Base-by-base conservation (phyloP, 768 basidiomycete genomes). In the Leccinum fibrillosum region DNA sequence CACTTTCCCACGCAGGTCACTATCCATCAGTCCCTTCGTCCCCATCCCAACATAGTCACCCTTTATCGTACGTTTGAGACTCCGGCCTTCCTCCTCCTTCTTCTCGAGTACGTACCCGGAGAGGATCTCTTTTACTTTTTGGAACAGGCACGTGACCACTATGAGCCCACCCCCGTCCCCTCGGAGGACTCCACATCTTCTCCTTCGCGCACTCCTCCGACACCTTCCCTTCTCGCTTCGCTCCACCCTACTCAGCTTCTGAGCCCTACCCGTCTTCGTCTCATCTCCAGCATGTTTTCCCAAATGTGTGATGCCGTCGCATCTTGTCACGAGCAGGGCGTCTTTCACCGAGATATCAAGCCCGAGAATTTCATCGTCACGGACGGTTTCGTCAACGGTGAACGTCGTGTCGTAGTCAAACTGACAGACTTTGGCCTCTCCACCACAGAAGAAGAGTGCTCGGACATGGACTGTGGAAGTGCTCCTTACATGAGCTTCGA, bases 261-360 rank as follows among this genome's bases (percentile, higher is more conserved):
- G 54, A 92, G 91, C 26, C 84, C 86, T 56, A 89, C 88, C 42
- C 89, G 96, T 57, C 84, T 99, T 28, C 89, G 91, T 15, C 85
- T 99, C 64, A 94, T 99, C 68, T 86, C 94, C 3, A 89, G 91
- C 70, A 99, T 99, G 96, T 98, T 99, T 74, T 79, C 85, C 19
- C 97, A 98, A 76, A 99, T 99, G 96, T 98, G 96, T 70, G 92
- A 95, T 62, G 95, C 96, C 47, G 95, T 99, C 12, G 92, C 92
- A 3, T 86, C 89, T 6, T 98, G 96, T 75, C 96, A 99, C 70
- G 87, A 87, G 17, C 86, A 88, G 60, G 88, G 88, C 37, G 90
- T 99, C 60, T 93, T 88, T 70, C 96, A 99, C 71, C 86, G 96
- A 60, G 96, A 99, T 74, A 98, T 99, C 82, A 99, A 99, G 77